Percentiles rank a stretch among this genome's conserved stretches.
These are phyloP conservation scores for Boletus patriciae DNA, from an alignment of 768 basidiomycete species.

Conservation along the genomic window DNA sequence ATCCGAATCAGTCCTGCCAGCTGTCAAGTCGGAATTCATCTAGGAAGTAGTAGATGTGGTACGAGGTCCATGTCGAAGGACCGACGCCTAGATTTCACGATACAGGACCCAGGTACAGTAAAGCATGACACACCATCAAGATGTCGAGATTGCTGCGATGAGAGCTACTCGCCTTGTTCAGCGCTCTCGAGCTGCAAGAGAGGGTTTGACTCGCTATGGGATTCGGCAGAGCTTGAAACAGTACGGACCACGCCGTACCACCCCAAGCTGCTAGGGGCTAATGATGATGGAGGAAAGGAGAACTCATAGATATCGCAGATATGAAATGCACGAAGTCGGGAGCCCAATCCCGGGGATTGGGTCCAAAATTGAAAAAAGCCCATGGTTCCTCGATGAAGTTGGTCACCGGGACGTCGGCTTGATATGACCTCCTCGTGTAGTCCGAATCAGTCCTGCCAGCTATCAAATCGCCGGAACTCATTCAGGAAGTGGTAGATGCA, in stretches of 20 bases:
- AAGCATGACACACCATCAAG: neutral
- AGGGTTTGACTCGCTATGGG: neutral
- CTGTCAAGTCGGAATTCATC: neutral
- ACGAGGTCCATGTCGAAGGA: neutral
- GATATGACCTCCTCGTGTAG: conserved; percentile 10
- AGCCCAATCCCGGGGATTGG: too few relatives aligned
- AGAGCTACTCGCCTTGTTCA: neutral
- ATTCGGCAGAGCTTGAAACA: neutral
- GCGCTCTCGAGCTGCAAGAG: neutral
- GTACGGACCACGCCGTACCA: neutral
- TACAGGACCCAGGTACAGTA: too few relatives aligned
- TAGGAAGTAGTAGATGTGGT: neutral
- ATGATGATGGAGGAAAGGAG: neutral
- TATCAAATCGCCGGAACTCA: neutral
- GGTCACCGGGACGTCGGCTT: neutral
- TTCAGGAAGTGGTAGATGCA: neutral
- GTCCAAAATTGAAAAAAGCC: neutral
- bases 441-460: conserved; percentile 3
- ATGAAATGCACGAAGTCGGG: conserved; percentile 14
- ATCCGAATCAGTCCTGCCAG: conserved; percentile 2
- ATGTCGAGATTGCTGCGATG: neutral
- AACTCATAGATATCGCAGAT: conserved; percentile 11
- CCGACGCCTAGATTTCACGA: neutral
- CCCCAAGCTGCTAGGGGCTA: too few relatives aligned
- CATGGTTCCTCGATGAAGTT: neutral